A percentile compares a stretch with the other conserved stretches of the same genome.
Evolutionary conservation across 2,329 filamentous ascomycete genomes (phyloP).

Genomic region (Thelonectria discophora): DNA sequence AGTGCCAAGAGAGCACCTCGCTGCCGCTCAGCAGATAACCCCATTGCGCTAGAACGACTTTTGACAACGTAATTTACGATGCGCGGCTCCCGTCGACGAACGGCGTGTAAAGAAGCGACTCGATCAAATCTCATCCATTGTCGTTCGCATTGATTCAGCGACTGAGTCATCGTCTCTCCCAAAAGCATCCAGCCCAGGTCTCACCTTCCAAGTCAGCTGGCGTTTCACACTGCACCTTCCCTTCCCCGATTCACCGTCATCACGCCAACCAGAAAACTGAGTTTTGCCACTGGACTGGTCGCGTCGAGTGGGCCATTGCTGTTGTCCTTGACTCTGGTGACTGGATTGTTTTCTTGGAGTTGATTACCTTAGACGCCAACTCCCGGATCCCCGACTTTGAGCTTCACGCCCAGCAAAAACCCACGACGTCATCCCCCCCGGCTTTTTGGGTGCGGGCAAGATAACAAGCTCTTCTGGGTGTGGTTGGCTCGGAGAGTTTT

Average conservation of each 20-base stretch:
- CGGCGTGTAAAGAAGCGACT: conserved; percentile 1
- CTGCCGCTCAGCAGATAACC: no score
- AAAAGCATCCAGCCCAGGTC: conserved; percentile 7
- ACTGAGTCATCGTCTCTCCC: conserved; percentile 11
- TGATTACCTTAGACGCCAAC: neutral
- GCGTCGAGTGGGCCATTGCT: neutral
- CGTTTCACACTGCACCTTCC: conserved; percentile 15
- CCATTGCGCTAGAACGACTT: neutral
- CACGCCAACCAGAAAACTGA: no score
- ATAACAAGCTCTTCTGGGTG: neutral
- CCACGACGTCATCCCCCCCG: neutral
- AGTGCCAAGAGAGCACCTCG: no score
- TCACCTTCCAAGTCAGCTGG: conserved; percentile 15
- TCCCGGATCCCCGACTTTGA: neutral
- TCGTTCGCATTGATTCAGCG: conserved; percentile 12
- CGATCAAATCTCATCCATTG: neutral
- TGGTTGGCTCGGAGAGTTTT: neutral
- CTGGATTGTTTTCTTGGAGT: no score
- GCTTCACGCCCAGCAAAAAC: neutral
- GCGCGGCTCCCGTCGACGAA: neutral
- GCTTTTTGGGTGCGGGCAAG: neutral
- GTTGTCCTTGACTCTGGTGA: no score
- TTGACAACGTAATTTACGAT: neutral
- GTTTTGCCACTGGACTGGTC: no score
- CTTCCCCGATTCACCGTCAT: neutral